Percentiles rank a stretch among this genome's conserved stretches.
phyloP scores from a whole-genome alignment of 352 stramenopile species.

The Phytophthora nicotianae region DNA sequence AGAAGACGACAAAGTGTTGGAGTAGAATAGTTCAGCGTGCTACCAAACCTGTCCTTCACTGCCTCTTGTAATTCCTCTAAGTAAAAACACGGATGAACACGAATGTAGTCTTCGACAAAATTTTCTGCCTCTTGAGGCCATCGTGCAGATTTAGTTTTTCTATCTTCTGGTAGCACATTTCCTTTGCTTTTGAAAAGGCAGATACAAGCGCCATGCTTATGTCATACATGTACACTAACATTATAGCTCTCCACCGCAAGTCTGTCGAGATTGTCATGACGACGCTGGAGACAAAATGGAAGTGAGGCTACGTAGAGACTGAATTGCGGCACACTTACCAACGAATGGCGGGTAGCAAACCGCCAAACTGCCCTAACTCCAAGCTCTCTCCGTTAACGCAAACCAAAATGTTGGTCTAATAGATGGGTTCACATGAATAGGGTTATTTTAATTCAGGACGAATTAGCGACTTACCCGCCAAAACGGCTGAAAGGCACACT shows the following conservation, averaged over 20 bases:
- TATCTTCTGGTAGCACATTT: neutral
- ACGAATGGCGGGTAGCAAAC: neutral
- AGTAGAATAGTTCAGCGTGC: neutral
- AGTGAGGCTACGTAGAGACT: neutral
- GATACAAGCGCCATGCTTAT: neutral
- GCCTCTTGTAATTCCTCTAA: constrained; percentile 3
- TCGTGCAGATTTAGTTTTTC: neutral
- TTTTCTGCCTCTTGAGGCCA: neutral
- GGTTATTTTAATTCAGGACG: neutral
- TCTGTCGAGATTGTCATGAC: neutral
- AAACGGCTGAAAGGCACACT: neutral
- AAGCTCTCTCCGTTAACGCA: neutral
- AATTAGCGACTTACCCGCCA: neutral
- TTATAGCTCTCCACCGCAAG: neutral
- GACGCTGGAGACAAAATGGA: neutral
- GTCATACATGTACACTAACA: neutral
- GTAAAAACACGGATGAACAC: constrained; percentile 11
- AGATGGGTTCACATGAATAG: neutral
- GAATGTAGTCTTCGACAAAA: neutral
- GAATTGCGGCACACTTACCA: neutral
- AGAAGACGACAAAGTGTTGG: constrained; percentile 1
- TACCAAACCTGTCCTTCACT: constrained; percentile 4
- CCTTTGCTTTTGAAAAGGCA: neutral
- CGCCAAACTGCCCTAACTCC: neutral
- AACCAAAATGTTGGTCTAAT: neutral